Percentiles rank a stretch among this genome's conserved stretches.
Conservation (phyloP, 1,284 basidiomycete species). For the Tilletia caries region DNA sequence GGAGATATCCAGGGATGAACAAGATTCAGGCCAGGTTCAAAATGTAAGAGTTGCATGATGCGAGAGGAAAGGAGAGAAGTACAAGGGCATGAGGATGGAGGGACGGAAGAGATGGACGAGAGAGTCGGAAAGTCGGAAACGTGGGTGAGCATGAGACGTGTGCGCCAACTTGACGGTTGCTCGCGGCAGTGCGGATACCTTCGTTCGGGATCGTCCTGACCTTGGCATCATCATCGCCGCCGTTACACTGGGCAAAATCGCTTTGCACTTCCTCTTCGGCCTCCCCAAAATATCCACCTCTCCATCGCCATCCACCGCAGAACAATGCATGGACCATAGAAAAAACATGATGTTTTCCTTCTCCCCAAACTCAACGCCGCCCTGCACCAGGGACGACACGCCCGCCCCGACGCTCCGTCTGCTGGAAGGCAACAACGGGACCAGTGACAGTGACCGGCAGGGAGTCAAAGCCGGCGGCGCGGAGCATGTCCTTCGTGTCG, state of each 20-base stretch:
- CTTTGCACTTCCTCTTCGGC: too few species aligned
- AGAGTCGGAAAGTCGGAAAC: not conserved
- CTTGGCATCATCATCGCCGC: too few species aligned
- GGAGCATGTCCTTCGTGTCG: slow-evolving; percentile 54
- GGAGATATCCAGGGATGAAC: too few species aligned
- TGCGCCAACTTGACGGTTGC: too few species aligned
- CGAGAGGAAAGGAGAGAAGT: not conserved
- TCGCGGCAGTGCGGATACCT: too few species aligned
- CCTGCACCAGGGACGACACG: slow-evolving; percentile 52
- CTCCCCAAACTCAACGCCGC: slow-evolving; percentile 23
- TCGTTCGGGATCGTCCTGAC: too few species aligned
- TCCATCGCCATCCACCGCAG: too few species aligned
- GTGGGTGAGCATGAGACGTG: too few species aligned
- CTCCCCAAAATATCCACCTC: too few species aligned
- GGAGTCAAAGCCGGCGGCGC: slow-evolving; percentile 50
- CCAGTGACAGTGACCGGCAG: slow-evolving; percentile 51
- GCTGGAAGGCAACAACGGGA: slow-evolving; percentile 48
- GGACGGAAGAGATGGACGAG: not conserved
- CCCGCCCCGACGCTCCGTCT: slow-evolving; percentile 45
- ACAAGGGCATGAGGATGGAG: not conserved
- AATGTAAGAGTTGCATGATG: slow-evolving; percentile 6
- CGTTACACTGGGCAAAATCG: too few species aligned
- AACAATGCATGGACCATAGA: not conserved
- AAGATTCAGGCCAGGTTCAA: not conserved
- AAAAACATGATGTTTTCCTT: not conserved